A percentile compares a stretch with the other conserved stretches of the same genome.
Evolutionary conservation across 495 filamentous ascomycete species (phyloP).

Genomic region (Tetracladium marchalianum): DNA sequence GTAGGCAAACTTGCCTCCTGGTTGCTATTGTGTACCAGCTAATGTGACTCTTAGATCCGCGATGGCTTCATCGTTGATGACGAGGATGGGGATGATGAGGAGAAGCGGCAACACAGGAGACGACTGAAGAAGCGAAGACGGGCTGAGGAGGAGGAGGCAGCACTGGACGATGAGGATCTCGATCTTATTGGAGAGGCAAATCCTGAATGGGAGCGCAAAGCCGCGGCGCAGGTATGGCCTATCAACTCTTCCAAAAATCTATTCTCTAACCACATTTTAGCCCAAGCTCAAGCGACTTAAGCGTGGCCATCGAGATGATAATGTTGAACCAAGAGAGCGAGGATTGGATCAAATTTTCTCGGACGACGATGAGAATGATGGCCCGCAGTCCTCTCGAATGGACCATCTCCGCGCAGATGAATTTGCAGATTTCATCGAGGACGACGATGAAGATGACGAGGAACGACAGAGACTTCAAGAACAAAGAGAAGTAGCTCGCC

Average conservation of each 20-base stretch:
- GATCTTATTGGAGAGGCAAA: slow-evolving; percentile 80
- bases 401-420: slow-evolving; percentile 60
- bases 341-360: slow-evolving; percentile 87
- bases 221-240: slow-evolving; percentile 50
- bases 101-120: slow-evolving; percentile 49
- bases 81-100: slow-evolving; percentile 61
- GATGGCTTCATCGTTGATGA: slow-evolving; percentile 97
- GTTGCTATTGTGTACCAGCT: not conserved
- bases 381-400: slow-evolving; percentile 33
- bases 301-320: slow-evolving; percentile 74
- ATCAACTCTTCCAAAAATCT: not conserved
- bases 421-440: slow-evolving; percentile 95
- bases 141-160: slow-evolving; percentile 73
- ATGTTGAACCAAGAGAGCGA: slow-evolving; percentile 47
- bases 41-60: slow-evolving; percentile 46
- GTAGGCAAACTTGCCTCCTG: not conserved
- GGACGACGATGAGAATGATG: slow-evolving; percentile 75
- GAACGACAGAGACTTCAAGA: slow-evolving; percentile 67
- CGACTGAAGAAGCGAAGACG: slow-evolving; percentile 58
- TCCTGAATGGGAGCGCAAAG: slow-evolving; percentile 56
- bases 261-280: slow-evolving; percentile 34
- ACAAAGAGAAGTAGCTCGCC: slow-evolving; percentile 75
- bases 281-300: slow-evolving; percentile 92
- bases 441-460: slow-evolving; percentile 81
- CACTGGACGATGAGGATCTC: slow-evolving; percentile 89